These are phyloP conservation scores for Cytospora paraplurivora DNA, from an alignment of 2,329 filamentous ascomycete species.

Conservation along the genomic window DNA sequence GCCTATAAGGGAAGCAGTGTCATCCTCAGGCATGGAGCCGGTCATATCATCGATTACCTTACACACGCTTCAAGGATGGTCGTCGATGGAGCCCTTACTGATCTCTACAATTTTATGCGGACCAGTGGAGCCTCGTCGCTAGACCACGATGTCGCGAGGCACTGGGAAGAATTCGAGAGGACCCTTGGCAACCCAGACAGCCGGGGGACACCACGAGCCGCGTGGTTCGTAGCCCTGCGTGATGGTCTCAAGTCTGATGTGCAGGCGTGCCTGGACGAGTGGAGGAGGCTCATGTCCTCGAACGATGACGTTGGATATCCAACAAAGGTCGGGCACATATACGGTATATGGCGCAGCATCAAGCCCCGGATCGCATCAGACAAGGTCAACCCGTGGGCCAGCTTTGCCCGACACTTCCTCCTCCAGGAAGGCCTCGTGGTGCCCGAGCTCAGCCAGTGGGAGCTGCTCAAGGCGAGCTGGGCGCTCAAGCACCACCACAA, in stretches of 20 bases:
- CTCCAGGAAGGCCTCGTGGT: constrained; percentile 27
- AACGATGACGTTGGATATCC: constrained; percentile 29
- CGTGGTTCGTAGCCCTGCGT: constrained; percentile 14
- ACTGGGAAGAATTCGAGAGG: constrained; percentile 43
- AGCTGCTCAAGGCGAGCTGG: constrained; percentile 53
- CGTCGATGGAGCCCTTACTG: constrained; percentile 42
- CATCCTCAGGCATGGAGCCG: constrained; percentile 23
- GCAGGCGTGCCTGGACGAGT: constrained; percentile 35
- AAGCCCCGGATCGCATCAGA: constrained; percentile 37
- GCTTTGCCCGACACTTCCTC: constrained; percentile 29
- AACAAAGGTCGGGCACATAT: constrained; percentile 39
- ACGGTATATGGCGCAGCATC: constrained; percentile 48
- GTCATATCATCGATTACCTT: constrained; percentile 64
- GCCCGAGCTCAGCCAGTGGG: constrained; percentile 45
- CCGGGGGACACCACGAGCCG: constrained; percentile 19
- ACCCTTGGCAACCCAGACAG: constrained; percentile 34
- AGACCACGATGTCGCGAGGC: constrained; percentile 30
- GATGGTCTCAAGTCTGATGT: constrained; percentile 37
- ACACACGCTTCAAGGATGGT: constrained; percentile 55
- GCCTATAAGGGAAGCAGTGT: constrained; percentile 13
- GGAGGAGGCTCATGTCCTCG: constrained; percentile 34
- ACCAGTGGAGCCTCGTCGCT: constrained; percentile 10
- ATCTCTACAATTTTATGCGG: constrained; percentile 35
- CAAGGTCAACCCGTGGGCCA: not conserved
- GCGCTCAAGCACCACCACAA: constrained; percentile 45